Evolutionary conservation across 495 filamentous ascomycete species (phyloP).

Genomic region (Aspergillus campestris): DNA sequence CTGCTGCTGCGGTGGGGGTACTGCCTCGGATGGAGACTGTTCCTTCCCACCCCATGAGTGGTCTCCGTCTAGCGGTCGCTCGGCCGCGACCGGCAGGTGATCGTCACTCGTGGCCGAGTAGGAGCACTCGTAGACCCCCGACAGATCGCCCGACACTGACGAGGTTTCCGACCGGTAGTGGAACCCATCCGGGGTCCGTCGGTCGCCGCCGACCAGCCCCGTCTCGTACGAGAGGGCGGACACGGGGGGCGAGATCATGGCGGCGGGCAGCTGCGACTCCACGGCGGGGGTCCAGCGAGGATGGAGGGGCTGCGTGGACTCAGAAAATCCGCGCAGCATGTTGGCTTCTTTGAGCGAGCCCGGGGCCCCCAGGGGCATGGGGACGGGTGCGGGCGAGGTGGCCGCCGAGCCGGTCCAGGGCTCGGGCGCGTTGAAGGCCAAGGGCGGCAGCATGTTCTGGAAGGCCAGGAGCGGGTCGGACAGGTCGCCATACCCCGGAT

Average conservation of each 20-base stretch:
- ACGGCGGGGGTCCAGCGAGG: conserved; percentile 31
- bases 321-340: conserved; percentile 17
- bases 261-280: conserved; percentile 30
- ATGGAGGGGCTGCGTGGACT: conserved; percentile 26
- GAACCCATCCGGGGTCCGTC: conserved; percentile 19
- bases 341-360: conserved; percentile 14
- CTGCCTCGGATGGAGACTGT: conserved; percentile 14
- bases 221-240: conserved; percentile 12
- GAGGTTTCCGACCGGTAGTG: conserved; percentile 37
- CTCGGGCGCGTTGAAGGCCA: conserved; percentile 22
- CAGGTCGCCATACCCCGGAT: conserved; percentile 26
- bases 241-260: conserved; percentile 22
- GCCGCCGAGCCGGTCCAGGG: conserved; percentile 23
- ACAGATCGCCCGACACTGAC: conserved; percentile 31
- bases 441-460: conserved; percentile 29
- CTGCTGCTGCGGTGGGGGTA: conserved; percentile 18
- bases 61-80: conserved; percentile 26
- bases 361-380: conserved; percentile 19
- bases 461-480: conserved; percentile 26
- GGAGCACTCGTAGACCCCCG: conserved; percentile 28
- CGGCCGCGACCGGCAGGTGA: conserved; percentile 18
- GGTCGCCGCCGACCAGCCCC: conserved; percentile 13
- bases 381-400: conserved; percentile 9
- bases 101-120: conserved; percentile 33
- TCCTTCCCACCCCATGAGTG: conserved; percentile 27